Evolutionary conservation across 495 filamentous ascomycete species (phyloP), one percentile per base, ranked within the genome.

Genomic region (Hypoxylon trugodes): DNA sequence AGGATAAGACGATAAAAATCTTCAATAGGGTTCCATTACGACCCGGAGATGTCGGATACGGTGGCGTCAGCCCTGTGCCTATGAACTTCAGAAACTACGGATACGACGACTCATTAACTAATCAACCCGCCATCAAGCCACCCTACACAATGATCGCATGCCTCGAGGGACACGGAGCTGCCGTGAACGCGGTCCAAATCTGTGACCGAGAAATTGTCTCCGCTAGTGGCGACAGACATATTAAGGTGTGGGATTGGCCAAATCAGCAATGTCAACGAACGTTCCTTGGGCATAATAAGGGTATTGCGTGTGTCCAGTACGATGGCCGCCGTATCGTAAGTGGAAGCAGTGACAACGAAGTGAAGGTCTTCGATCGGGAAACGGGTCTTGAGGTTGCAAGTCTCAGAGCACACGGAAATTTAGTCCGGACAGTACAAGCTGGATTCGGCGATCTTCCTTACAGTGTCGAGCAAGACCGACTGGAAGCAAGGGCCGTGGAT

Each of bases 311-410:
- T 74, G 91, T 99, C 15, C 93, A 98, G 74, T 97, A 91, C 66
- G 95, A 99, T 73, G 93, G 91, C n/a, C 87, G 90, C n/a, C 86
- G 94, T 2, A 96, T 99, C 49, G 91, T 99, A 40, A 96, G 90
- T 62, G 95, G 95, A 2, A 96, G 93, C 74, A 96, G 92, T 67
- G 95, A 99, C 73, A 90, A 95, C 66, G 92, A 92, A 9, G 92
- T 98, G 25, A 91, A 95, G 42, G 92, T 99, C 32, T 99, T 94
- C 68, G 95, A 98, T 73, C 84, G 89, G 28, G 81, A 84, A 42
- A 90, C 92, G 0, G 89, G 89, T 16, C 87, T 92, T 4, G 93
- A 98, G 73, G 90, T 97, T 6, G 93, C 93, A 10, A 93, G 88
- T 68, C 82, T 99, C 3, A 80, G 85, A 24, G 89, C 90, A 4